Conservation (phyloP, 768 basidiomycete genomes). For the Gelatoporia subvermispora region DNA sequence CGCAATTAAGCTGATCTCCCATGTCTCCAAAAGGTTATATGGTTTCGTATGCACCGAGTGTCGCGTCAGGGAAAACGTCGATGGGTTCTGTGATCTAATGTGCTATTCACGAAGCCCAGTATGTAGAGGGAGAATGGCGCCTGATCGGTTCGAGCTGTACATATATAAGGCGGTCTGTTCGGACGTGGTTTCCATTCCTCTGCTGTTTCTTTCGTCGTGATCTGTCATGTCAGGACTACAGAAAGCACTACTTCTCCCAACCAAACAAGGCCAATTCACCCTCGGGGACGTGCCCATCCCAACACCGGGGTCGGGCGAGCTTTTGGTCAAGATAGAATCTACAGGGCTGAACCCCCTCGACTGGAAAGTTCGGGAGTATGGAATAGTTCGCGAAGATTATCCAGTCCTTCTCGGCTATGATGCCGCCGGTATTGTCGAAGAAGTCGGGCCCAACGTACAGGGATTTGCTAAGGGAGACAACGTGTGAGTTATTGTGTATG, state of each 20-base stretch:
- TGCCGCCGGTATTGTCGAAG: slow-evolving; percentile 34
- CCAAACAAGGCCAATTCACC: not conserved
- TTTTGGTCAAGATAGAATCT: slow-evolving; percentile 23
- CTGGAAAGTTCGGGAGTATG: slow-evolving; percentile 30
- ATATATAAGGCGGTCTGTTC: no score
- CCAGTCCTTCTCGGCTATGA: slow-evolving; percentile 36
- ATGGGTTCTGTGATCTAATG: no score
- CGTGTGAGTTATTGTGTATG: slow-evolving; percentile 23
- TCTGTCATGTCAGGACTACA: slow-evolving; percentile 3
- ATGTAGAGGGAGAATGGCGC: no score
- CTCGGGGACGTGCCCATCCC: slow-evolving; percentile 3
- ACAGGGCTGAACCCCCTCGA: slow-evolving; percentile 31
- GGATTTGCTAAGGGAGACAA: slow-evolving; percentile 33
- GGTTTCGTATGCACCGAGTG: no score
- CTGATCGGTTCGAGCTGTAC: no score
- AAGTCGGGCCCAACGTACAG: slow-evolving; percentile 36
- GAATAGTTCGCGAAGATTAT: slow-evolving; percentile 29
- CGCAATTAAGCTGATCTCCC: no score
- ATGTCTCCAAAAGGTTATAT: no score
- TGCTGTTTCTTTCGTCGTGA: no score
- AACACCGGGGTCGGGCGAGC: slow-evolving; percentile 16
- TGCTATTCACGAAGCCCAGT: no score
- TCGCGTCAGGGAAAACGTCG: no score
- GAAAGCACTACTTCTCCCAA: slow-evolving; percentile 1
- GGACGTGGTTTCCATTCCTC: no score